These are phyloP conservation scores for Moesziomyces sp. DNA, from an alignment of 1,284 basidiomycete species.

Conservation along the genomic window DNA sequence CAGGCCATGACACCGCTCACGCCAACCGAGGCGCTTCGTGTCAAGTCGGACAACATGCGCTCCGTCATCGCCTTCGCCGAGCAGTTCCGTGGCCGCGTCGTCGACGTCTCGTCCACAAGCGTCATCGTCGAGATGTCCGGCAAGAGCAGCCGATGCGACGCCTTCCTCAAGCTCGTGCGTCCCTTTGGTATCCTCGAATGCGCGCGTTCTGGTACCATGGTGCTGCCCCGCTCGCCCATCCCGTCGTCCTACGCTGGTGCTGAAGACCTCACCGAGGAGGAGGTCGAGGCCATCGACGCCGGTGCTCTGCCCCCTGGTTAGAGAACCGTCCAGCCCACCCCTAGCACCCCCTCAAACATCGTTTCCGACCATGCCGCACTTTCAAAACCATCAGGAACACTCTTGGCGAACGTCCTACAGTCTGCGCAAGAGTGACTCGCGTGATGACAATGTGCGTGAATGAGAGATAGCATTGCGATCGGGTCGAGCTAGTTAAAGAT, in stretches of 20 bases:
- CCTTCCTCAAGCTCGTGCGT: slow-evolving; percentile 89
- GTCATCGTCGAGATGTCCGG: slow-evolving; percentile 95
- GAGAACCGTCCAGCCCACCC: not conserved
- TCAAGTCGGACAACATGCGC: slow-evolving; percentile 88
- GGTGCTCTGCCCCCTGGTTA: slow-evolving; percentile 65
- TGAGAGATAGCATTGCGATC: not conserved
- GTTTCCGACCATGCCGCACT: no score
- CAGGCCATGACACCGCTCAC: slow-evolving; percentile 73
- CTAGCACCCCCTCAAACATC: no score
- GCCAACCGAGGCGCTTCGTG: slow-evolving; percentile 80
- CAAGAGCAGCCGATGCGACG: slow-evolving; percentile 89
- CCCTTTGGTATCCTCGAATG: slow-evolving; percentile 96
- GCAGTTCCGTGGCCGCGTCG: slow-evolving; percentile 92
- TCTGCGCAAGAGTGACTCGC: not conserved
- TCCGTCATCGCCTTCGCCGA: slow-evolving; percentile 84
- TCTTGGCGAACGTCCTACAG: not conserved
- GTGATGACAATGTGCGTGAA: not conserved
- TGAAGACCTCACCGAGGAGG: slow-evolving; percentile 54
- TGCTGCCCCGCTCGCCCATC: slow-evolving; percentile 64
- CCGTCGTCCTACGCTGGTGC: slow-evolving; percentile 57
- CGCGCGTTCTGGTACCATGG: slow-evolving; percentile 77
- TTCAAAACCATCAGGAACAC: not conserved
- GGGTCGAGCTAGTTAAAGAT: no score
- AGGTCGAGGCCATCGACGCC: slow-evolving; percentile 60
- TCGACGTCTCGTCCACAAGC: slow-evolving; percentile 92